Evolutionary conservation across 1,139 yeast species (phyloP), one percentile per base, ranked within the genome.

Genomic region (Casaregolazyma suthepensis): DNA sequence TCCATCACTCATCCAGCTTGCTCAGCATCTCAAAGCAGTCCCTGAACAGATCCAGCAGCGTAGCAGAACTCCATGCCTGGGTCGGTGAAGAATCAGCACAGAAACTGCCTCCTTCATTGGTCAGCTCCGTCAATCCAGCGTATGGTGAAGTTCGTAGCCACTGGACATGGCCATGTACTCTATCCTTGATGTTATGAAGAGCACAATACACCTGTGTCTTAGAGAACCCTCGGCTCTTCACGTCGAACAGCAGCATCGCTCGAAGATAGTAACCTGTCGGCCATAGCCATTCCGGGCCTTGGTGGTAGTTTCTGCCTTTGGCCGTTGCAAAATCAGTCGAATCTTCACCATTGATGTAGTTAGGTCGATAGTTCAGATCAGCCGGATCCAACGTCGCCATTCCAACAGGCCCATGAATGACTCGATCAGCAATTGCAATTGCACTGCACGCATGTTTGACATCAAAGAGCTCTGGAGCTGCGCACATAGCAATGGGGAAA

Each of bases 261-360:
- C 97, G 78, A 61, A 93, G 71, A 67, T 88, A 91, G 71, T 82
- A 90, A 1, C 99, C 99, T 43, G 78, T 77, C 57, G 84, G 81
- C 97, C 98, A 93, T 20, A 87, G 85, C 99, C 99, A 93, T 68
- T 93, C 99, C 1, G 99, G 99, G 1, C 99, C 99, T 71, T 93
- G 98, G 69, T 93, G 99, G 69, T 93, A 93, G 71, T 93, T 93
- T 64, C 98, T 79, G 18, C 99, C 99, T 71, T 90, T 90, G 5
- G 98, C 78, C 0, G 98, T 90, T 1, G 95, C 90, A 75, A 90
- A 93, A 68, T 93, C 96, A 7, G 78, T 81, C 52, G 80, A 82
- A 64, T 93, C 98, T 48, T 80, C 85, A 50, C 91, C 74, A 66
- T 93, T 93, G 63, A 75, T 74, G 70, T 93, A 93, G 72, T 87